phyloP scores from a whole-genome alignment of 305 asterid species.

The Fraxinus velutina region DNA sequence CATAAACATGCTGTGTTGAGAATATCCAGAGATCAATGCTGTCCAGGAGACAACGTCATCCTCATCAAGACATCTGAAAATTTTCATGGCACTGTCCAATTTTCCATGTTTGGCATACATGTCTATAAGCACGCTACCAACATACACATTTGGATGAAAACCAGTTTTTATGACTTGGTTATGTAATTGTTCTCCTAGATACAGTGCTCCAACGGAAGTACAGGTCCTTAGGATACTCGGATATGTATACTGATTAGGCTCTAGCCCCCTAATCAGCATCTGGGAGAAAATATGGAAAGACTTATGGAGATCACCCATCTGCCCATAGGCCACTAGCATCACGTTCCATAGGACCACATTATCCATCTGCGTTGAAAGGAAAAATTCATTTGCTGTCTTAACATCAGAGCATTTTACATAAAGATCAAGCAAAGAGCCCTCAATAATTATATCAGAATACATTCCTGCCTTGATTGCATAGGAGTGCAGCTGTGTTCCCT shows the following conservation, averaged over 20 bases:
- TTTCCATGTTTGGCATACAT: constrained; percentile 79
- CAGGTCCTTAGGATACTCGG: constrained; percentile 92
- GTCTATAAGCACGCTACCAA: constrained; percentile 84
- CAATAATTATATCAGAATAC: constrained; percentile 67
- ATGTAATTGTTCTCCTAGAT: constrained; percentile 84
- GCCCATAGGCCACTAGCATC: constrained; percentile 95
- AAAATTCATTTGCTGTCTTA: constrained; percentile 60
- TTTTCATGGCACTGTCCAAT: constrained; percentile 58
- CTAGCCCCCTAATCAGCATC: constrained; percentile 59
- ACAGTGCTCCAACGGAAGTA: constrained; percentile 65
- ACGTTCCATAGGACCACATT: constrained; percentile 92
- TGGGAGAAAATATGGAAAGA: constrained; percentile 52
- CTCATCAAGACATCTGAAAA: constrained; percentile 60
- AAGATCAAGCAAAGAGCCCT: constrained; percentile 88
- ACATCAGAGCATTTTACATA: constrained; percentile 80
- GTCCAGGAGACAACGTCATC: constrained; percentile 88
- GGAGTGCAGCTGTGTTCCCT: constrained; percentile 76
- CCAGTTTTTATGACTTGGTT: constrained; percentile 71
- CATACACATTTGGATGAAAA: constrained; percentile 70
- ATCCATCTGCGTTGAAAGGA: constrained; percentile 49
- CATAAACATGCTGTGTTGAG: constrained; percentile 57
- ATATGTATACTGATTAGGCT: constrained; percentile 83
- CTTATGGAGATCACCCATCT: constrained; percentile 64
- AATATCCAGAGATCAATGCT: constrained; percentile 76
- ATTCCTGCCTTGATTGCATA: constrained; percentile 76